Conservation (phyloP, 2,329 filamentous ascomycete genomes). For the Didymella pinodella region DNA sequence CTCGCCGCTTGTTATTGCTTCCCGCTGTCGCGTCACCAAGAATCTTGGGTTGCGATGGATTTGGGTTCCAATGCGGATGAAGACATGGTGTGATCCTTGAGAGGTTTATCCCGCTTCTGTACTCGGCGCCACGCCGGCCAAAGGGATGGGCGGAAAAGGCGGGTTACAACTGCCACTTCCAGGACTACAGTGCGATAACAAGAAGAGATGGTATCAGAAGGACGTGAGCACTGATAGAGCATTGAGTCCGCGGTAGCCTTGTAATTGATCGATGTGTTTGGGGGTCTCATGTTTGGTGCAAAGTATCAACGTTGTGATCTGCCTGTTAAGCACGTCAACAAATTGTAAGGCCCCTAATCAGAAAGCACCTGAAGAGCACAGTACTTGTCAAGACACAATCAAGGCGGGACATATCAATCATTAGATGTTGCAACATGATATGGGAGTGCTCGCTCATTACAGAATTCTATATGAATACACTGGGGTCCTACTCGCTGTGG, state of each 20-base stretch:
- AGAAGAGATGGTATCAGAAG: background rate
- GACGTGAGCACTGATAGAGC: background rate
- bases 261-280: background rate
- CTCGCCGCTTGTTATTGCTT: conserved; percentile 4
- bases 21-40: conserved; percentile 12
- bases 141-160: conserved; percentile 11
- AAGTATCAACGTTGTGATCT: no score
- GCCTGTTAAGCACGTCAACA: no score
- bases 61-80: background rate
- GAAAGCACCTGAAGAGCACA: no score
- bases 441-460: background rate
- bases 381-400: no score
- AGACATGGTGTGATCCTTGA: background rate
- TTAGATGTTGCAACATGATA: background rate
- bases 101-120: conserved; percentile 10
- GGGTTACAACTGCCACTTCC: conserved; percentile 10
- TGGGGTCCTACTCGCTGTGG: background rate
- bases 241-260: background rate
- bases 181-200: conserved; percentile 3
- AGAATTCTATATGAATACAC: background rate
- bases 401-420: no score
- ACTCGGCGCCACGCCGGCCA: conserved; percentile 20
- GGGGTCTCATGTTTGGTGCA: no score
- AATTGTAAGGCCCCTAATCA: no score
- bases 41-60: conserved; percentile 1